These are phyloP conservation scores for Baudoinia panamericana DNA, from an alignment of 495 filamentous ascomycete genomes.

Conservation along the genomic window DNA sequence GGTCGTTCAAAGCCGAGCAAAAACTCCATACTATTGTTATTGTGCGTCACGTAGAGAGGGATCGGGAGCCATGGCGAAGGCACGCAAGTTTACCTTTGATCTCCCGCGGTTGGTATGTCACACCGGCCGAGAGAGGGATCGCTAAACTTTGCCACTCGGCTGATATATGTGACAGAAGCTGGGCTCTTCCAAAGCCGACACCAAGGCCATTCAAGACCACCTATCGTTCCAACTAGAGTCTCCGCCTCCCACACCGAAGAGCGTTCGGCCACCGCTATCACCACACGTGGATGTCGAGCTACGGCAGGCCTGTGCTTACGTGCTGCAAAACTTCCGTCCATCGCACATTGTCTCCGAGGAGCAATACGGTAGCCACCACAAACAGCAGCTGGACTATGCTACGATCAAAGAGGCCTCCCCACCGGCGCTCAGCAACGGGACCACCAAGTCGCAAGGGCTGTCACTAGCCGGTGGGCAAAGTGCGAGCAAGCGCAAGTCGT, in stretches of 20 bases:
- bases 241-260: conserved; percentile 25
- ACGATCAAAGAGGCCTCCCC: conserved; percentile 11
- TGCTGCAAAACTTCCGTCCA: conserved; percentile 30
- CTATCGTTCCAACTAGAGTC: conserved; percentile 14
- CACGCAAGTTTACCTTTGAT: conserved; percentile 26
- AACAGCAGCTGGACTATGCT: conserved; percentile 22
- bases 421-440: neutral
- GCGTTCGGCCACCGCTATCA: conserved; percentile 25
- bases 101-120: conserved; percentile 21
- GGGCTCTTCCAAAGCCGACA: conserved; percentile 18
- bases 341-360: conserved; percentile 23
- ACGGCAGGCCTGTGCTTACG: conserved; percentile 25
- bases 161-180: conserved; percentile 14
- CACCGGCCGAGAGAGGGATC: too few relatives aligned
- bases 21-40: neutral
- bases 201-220: conserved; percentile 13
- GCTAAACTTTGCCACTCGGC: neutral
- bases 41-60: neutral
- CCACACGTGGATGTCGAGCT: conserved; percentile 26
- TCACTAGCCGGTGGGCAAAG: too few relatives aligned
- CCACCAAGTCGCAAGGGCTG: neutral
- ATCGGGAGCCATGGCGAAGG: conserved; percentile 16
- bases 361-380: conserved; percentile 6
- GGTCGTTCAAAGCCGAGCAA: neutral
- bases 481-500: too few relatives aligned